Evolutionary conservation across 495 filamentous ascomycete species (phyloP), one percentile per base, ranked within the genome.

Genomic region (Lineolata rhizophorae): DNA sequence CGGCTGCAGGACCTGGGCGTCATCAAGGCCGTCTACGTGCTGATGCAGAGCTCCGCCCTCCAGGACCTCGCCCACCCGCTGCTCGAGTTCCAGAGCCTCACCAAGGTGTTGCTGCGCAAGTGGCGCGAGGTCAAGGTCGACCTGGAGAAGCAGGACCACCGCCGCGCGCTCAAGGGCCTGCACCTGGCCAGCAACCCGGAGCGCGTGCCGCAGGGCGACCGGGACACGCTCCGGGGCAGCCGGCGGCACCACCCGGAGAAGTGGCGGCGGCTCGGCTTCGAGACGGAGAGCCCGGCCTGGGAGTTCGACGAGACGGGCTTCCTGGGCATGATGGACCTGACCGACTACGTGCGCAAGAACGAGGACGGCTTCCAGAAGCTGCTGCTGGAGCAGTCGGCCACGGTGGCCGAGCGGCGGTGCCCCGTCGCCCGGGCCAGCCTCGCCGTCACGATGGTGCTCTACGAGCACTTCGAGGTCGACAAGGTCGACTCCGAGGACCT

Each of bases 291-390:
- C 35, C 87, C 87, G 6, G 71, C 71, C 0, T 53, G 59, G 39
- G 87, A 95, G 42, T 95, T 99, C 51, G 70, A 82, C 2, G 61
- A 68, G 16, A 71, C 74, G 12, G 87, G 87, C 1, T 95, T 85
- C 47, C 52, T 99, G 26, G 87, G 90, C 14, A 80, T 99, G 72
- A 92, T 95, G 82, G 87, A 99, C 50, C 47, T 95, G 44, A 83
- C 80, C 4, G 83, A 95, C 51, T 99, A 78, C 49, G 78, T 91
- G 30, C 64, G 74, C 41, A 90, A 78, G 45, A 70, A 90, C 40
- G 80, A 92, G 45, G 82, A 94, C 48, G 69, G 70, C 20, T 95
- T 87, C 42, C 85, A 91, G 44, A 92, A 85, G 52, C 54, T 54
- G 13, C 61, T 99, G 21, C 56, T 93, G 16, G 87, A 99, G 51